These are phyloP conservation scores for Chlamydomonas eustigma DNA, from an alignment of 139 green algal species.

Conservation along the genomic window DNA sequence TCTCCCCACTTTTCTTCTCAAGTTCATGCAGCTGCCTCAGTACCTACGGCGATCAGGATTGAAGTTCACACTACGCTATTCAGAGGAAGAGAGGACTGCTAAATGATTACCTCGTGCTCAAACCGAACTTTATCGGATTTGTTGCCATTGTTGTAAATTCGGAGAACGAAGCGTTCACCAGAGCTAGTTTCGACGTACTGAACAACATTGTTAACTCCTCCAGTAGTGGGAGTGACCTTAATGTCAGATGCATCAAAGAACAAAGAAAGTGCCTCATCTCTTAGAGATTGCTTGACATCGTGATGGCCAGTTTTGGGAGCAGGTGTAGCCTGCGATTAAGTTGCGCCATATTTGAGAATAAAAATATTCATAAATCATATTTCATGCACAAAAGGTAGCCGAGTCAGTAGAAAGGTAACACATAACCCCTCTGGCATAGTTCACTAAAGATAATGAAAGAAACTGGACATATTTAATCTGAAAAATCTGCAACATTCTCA, in stretches of 20 bases:
- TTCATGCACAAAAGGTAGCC: no score
- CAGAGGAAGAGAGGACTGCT: no score
- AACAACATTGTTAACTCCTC: slow-evolving; percentile 44
- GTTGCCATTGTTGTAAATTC: slow-evolving; percentile 59
- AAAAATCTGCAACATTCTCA: no score
- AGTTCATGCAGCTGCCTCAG: slow-evolving; percentile 3
- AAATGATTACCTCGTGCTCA: slow-evolving; percentile 6
- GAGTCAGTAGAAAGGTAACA: no score
- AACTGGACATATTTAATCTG: no score
- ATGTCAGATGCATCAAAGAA: slow-evolving; percentile 36
- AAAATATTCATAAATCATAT: no score
- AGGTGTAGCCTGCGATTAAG: slow-evolving; percentile 1
- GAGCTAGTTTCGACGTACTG: slow-evolving; percentile 38
- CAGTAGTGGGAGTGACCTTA: slow-evolving; percentile 20
- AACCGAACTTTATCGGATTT: slow-evolving; percentile 39
- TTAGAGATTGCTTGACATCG: slow-evolving; percentile 32
- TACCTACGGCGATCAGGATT: not conserved
- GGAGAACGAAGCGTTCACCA: slow-evolving; percentile 43
- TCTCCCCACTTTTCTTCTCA: not conserved
- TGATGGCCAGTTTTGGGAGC: slow-evolving; percentile 46
- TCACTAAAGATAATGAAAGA: no score
- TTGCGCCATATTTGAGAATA: no score
- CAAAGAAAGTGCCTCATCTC: slow-evolving; percentile 32
- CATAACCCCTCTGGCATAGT: no score
- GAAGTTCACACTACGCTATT: no score